Evolutionary conservation across 441 rosid genomes (phyloP).

Genomic region (Syzygium syzygioides): DNA sequence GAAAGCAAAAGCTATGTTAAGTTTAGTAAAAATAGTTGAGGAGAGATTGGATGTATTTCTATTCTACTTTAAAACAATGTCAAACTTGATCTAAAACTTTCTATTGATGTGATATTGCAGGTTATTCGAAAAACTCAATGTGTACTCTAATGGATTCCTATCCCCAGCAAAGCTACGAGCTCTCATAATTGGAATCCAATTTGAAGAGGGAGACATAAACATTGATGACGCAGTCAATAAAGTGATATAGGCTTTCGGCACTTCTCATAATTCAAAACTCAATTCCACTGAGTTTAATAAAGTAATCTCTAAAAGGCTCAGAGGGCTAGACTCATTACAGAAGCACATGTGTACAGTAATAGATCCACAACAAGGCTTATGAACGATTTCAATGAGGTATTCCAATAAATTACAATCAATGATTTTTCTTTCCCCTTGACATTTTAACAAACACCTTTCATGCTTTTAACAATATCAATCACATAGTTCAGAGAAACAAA

Average conservation of each 20-base stretch:
- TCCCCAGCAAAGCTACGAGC: slow-evolving; percentile 5
- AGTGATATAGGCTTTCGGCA: slow-evolving; percentile 13
- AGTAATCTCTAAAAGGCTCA: slow-evolving; percentile 15
- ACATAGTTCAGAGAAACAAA: background rate
- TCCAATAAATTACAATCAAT: background rate
- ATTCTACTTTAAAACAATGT: background rate
- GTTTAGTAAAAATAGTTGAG: background rate
- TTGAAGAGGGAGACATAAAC: slow-evolving; percentile 9
- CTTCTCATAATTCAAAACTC: background rate
- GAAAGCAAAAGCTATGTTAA: background rate
- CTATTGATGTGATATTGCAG: background rate
- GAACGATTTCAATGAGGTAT: slow-evolving; percentile 2
- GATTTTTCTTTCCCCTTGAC: background rate
- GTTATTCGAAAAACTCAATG: background rate
- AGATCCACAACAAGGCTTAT: background rate
- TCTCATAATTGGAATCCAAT: slow-evolving; percentile 3
- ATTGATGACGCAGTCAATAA: slow-evolving; percentile 7
- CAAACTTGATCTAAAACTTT: background rate
- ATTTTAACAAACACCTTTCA: background rate
- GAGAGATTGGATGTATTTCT: background rate
- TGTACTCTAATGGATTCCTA: slow-evolving; percentile 4
- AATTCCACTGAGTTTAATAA: slow-evolving; percentile 7
- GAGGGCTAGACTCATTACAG: background rate
- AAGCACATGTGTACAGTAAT: background rate
- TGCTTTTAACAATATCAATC: background rate